Base-by-base conservation (phyloP, 768 basidiomycete species). In the Phaffia tasmanica region DNA sequence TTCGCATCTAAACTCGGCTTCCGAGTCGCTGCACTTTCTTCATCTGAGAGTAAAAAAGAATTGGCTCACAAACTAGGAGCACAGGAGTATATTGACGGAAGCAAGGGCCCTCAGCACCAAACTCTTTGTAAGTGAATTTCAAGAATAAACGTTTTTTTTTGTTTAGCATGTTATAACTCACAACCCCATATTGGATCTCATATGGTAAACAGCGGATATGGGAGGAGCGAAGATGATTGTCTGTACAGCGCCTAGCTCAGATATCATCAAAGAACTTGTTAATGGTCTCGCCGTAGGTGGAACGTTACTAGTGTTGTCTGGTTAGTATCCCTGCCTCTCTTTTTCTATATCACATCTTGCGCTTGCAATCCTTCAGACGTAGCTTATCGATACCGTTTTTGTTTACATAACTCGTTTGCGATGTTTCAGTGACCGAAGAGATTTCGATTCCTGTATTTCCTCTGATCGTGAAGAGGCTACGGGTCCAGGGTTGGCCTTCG, bases 201-300 rank as follows among this genome's bases (percentile, higher is more conserved):
- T 14, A 18, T 57, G 2, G 32, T 8, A 27, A 5, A 27, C 56
- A 57, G 73, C 75, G 67, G 72, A 77, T 67, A 68, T 79, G 23
- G 78, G 79, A 9, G 79, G 80, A 19, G 79, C 79, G 9, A 76
- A 76, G 60, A 71, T 79, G 48, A 76, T 79, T 62, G 70, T 77
- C 62, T 73, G 72, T 68, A 77, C 76, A 46, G 76, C 75, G n/a
- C 76, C 76, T 21, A 23, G 35, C 19, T 30, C 64, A 5, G 68
- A 70, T 16, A 58, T 69, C 50, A 70, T 69, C 64, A 49, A 61
- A 35, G 55, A 61, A 57, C 27, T 71, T 19, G 23, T 71, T 47
- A n/a, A 61, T 3, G 70, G 70, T 25, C 68, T 69, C 51, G 69
- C 59, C 46, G 65, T 69, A 9, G 60, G 67, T 51, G 70, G 70